Conservation (phyloP, 2,329 filamentous ascomycete genomes). For the Fusarium sp. region DNA sequence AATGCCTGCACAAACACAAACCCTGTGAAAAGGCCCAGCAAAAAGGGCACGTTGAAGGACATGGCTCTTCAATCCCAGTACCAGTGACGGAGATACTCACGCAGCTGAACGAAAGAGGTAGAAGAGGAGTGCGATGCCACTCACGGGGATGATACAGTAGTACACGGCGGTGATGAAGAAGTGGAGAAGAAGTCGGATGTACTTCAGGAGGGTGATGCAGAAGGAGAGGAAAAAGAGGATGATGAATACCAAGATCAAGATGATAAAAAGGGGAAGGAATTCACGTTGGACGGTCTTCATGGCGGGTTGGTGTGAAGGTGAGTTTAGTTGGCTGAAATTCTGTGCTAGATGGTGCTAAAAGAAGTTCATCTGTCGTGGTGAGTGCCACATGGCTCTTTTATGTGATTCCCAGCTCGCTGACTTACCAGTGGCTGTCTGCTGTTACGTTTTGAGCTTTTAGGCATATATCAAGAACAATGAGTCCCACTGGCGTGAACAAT, state of each 20-base stretch:
- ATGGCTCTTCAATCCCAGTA: background rate
- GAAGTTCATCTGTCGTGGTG: fast-evolving
- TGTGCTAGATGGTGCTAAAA: fast-evolving
- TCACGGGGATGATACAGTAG: background rate
- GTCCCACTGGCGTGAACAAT: background rate
- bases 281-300: background rate
- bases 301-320: fast-evolving
- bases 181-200: background rate
- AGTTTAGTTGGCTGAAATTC: no score
- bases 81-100: fast-evolving
- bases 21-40: background rate
- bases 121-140: background rate
- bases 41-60: background rate
- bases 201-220: background rate
- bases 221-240: background rate
- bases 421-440: background rate
- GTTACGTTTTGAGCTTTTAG: fast-evolving
- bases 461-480: fast-evolving
- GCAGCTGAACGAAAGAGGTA: fast-evolving
- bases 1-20: background rate
- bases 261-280: background rate
- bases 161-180: background rate
- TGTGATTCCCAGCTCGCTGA: no score
- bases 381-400: fast-evolving
- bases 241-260: background rate